Conservation (phyloP, 176 grass and related monocot genomes). For the Oryza glaberrima region DNA sequence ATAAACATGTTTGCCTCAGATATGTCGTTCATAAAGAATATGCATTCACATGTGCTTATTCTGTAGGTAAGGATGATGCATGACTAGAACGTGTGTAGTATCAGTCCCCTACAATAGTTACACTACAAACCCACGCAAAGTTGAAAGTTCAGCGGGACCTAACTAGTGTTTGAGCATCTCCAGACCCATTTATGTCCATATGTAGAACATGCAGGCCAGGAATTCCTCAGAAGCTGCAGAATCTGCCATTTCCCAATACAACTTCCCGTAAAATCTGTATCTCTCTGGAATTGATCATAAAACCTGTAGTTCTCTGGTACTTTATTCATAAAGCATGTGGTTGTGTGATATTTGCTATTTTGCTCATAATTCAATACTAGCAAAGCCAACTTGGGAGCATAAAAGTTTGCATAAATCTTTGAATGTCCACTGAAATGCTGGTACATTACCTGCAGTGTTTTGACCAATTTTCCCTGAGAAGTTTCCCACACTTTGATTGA, state of each 20-base stretch:
- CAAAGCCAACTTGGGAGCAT: background rate
- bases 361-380: background rate
- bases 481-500: constrained; percentile 99
- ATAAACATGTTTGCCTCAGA: background rate
- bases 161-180: background rate
- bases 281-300: background rate
- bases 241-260: background rate
- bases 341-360: background rate
- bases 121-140: background rate
- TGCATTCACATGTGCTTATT: background rate
- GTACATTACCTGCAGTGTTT: constrained; percentile 78
- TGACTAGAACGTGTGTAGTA: background rate
- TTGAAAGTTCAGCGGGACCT: background rate
- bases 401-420: constrained; percentile 15
- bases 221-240: background rate
- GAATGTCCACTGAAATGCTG: constrained; percentile 1
- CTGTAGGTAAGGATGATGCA: background rate
- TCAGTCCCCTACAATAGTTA: background rate
- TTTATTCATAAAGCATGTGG: background rate
- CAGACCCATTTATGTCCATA: background rate
- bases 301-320: background rate
- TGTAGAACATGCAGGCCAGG: background rate
- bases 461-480: constrained; percentile 88
- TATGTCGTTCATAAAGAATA: background rate
- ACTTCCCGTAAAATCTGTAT: background rate